These are phyloP conservation scores for Pythium brassicae DNA, from an alignment of 352 stramenopile genomes.

Conservation along the genomic window DNA sequence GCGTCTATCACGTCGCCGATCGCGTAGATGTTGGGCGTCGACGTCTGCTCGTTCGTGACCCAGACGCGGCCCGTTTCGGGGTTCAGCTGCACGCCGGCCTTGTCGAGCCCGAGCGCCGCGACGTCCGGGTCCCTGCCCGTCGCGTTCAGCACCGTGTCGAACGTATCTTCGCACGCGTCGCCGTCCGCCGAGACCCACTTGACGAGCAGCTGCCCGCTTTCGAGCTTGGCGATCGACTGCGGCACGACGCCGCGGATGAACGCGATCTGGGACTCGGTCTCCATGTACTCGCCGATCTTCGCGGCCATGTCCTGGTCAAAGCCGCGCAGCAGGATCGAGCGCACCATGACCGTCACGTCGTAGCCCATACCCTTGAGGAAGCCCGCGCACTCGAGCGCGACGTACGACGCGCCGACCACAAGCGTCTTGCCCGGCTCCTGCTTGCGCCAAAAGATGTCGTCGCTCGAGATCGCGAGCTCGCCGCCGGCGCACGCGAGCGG, in stretches of 20 bases:
- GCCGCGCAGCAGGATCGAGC: slow-evolving; percentile 95
- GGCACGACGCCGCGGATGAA: slow-evolving; percentile 92
- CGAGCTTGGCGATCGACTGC: slow-evolving; percentile 89
- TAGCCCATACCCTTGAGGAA: slow-evolving; percentile 95
- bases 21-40: slow-evolving; percentile 94
- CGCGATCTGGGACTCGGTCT: slow-evolving; percentile 83
- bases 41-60: slow-evolving; percentile 91
- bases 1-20: slow-evolving; percentile 97
- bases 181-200: slow-evolving; percentile 67
- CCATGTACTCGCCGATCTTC: slow-evolving; percentile 93
- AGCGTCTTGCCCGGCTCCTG: slow-evolving; percentile 93
- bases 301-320: slow-evolving; percentile 98
- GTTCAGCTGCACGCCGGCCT: slow-evolving; percentile 86
- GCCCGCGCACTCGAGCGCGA: slow-evolving; percentile 97
- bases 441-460: slow-evolving; percentile 85
- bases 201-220: slow-evolving; percentile 77
- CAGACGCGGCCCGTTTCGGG: slow-evolving; percentile 91
- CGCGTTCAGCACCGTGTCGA: slow-evolving; percentile 96
- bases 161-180: slow-evolving; percentile 77
- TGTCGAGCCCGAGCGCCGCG: slow-evolving; percentile 82
- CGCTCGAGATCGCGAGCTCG: slow-evolving; percentile 92
- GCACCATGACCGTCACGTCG: slow-evolving; percentile 96
- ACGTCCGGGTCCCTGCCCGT: slow-evolving; percentile 94
- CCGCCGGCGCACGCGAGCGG: slow-evolving; percentile 85
- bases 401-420: slow-evolving; percentile 97